phyloP scores from a whole-genome alignment of 306 rosid species.

The Vigna mungo region DNA sequence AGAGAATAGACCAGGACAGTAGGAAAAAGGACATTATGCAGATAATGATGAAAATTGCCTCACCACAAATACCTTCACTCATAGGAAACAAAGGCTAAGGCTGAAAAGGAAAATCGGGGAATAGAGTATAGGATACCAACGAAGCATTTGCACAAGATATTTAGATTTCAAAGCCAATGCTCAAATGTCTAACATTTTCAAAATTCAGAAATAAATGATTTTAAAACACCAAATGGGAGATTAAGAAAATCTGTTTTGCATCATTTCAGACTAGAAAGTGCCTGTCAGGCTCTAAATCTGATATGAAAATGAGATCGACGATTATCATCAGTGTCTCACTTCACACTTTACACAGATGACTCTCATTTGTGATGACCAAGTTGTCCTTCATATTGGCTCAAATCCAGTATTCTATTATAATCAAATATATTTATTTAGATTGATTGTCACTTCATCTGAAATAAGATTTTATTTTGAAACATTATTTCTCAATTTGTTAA shows the following conservation, averaged over 20 bases:
- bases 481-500: too few relatives aligned
- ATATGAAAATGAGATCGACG: neutral
- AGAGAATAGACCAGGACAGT: slow-evolving; percentile 7
- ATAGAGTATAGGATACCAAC: neutral
- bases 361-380: too few relatives aligned
- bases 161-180: neutral
- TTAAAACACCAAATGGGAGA: slow-evolving; percentile 1
- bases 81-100: slow-evolving; percentile 27
- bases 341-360: too few relatives aligned
- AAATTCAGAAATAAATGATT: slow-evolving; percentile 10
- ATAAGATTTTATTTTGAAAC: too few relatives aligned
- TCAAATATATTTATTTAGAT: too few relatives aligned
- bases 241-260: slow-evolving; percentile 11
- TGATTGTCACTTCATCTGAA: too few relatives aligned
- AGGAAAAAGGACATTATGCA: slow-evolving; percentile 20
- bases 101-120: slow-evolving; percentile 4
- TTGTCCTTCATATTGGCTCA: too few relatives aligned
- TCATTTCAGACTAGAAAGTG: slow-evolving; percentile 4
- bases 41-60: slow-evolving; percentile 6
- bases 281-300: neutral
- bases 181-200: neutral
- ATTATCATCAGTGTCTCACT: neutral
- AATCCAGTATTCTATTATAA: too few relatives aligned
- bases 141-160: slow-evolving; percentile 22
- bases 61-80: slow-evolving; percentile 1